These are phyloP conservation scores for Gynochthodes officinalis DNA, from an alignment of 257 asterid genomes.

Conservation along the genomic window DNA sequence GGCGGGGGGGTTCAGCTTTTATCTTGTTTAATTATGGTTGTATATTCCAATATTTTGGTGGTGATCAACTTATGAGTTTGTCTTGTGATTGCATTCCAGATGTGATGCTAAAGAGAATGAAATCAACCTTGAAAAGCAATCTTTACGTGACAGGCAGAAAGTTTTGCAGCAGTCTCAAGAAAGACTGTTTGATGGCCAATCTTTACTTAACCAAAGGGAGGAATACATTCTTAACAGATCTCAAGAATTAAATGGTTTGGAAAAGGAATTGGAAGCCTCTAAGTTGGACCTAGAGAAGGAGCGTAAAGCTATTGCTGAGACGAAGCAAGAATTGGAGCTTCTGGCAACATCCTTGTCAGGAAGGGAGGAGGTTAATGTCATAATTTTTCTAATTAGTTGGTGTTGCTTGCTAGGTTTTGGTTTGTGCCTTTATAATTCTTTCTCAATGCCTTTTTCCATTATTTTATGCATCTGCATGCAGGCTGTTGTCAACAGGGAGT, in stretches of 20 bases:
- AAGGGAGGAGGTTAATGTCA: constrained; percentile 70
- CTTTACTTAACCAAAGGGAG: constrained; percentile 83
- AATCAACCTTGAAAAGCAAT: constrained; percentile 72
- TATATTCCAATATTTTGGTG: not conserved
- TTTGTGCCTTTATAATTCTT: constrained; percentile 12
- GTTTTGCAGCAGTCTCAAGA: constrained; percentile 71
- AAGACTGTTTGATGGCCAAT: constrained; percentile 74
- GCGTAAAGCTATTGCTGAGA: constrained; percentile 43
- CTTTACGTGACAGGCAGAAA: constrained; percentile 71
- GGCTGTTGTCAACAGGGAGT: constrained; percentile 61
- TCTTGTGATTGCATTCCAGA: constrained; percentile 37
- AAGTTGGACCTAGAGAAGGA: constrained; percentile 56
- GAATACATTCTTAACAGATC: constrained; percentile 60
- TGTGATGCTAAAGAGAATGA: constrained; percentile 83
- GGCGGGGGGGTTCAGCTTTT: too few relatives aligned
- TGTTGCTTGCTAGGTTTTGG: not conserved
- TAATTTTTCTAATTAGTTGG: not conserved
- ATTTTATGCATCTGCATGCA: constrained; percentile 30
- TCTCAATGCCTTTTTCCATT: not conserved
- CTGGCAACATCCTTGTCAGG: constrained; percentile 55
- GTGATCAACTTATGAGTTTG: constrained; percentile 6
- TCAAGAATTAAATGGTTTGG: constrained; percentile 57
- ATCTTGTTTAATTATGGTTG: not conserved
- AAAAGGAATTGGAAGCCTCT: constrained; percentile 59
- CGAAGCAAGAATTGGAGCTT: constrained; percentile 48